Base-by-base conservation (phyloP, 495 filamentous ascomycete species). In the Talaromyces proteolyticus region DNA sequence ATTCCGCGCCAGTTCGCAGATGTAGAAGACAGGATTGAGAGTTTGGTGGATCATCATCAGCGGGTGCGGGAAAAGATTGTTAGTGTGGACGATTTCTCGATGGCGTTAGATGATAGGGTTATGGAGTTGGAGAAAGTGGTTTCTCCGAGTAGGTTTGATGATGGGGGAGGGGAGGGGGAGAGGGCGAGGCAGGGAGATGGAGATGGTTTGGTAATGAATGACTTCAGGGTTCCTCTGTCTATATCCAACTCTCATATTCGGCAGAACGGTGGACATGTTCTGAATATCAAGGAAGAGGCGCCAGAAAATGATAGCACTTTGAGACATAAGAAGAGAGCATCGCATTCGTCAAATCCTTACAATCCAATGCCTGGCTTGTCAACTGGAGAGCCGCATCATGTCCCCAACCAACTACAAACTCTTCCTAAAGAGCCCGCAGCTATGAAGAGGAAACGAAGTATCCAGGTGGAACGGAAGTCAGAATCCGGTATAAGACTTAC, bases 21-120 rank as follows among this genome's bases (percentile, higher is more conserved):
- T 17, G 34, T 50, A 1, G 47, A 50, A 20, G 47, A 50, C 36
- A 39, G 20, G 22, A 50, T 50, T 16, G 47, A 50, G 25, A 37
- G 25, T 25, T 10, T 41, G 17, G 4, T 41, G 6, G 47, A 50
- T 24, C 34, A 40, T 23, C 38, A 50, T 3, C 21, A 41, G n/a
- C 47, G 21, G 8, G 20, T 50, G 29, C 46, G 42, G 19, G 46
- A 50, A n/a, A 11, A 29, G 12, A 11, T 42, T 17, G 37, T 24
- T 19, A 44, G 26, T 43, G 34, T 52, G 42, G 51, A 49, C 17
- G 43, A 52, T 51, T 24, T 22, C 39, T 39, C 44, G 22, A 50
- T 34, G 25, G 20, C 40, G 21, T 19, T 52, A 44, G 49, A 50
- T 37, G 39, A 42, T 21, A 10, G 47, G 24, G 17, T 50, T 40